Evolutionary conservation across 2,329 filamentous ascomycete species (phyloP), one percentile per base, ranked within the genome.

Genomic region (Bipolaris sorokiniana): DNA sequence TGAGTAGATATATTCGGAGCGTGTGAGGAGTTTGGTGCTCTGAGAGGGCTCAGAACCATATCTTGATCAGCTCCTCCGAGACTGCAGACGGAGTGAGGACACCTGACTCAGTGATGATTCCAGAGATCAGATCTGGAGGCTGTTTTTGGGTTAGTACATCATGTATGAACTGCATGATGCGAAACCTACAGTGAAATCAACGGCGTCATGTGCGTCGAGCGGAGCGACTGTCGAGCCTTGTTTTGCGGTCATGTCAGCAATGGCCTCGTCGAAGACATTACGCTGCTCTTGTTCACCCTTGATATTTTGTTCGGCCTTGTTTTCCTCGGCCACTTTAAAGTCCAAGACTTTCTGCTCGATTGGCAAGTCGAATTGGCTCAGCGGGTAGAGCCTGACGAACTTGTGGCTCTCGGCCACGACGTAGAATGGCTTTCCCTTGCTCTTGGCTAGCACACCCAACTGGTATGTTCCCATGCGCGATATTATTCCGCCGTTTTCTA

Each of bases 401-500:
- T 99, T 99, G 82, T 99, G 95, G 69, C 91, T 96, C 80, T 99
- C 95, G 1, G 90, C 90, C 5, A 95, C 92, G 16, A 97, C 92
- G 71, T 96, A 97, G 67, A 98, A 91, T 0, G 90, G 90, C 61
- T 91, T 88, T 37, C 88, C 86, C 59, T 85, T 84, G 13, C 84
- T 84, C 68, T 88, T 88, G 5, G 93, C 92, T 50, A 97, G 80
- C 65, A 92, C 81, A 1, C 91, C 93, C 66, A 98, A 89, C 79
- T 97, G 92, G 67, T 91, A 94, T 3, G 87, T 89, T 23, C 94
- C 94, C 78, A 98, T 85, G 47, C 93, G 83, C 22, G 90, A 94
- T 65, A 99, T 91, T 66, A 98, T 90, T 36, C 94, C 94, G 48
- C 95, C 95, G 72, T 97, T 96, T 72, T 96, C 91, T 18, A 96